Evolutionary conservation across 805 yeast species (phyloP).

Genomic region (Lipomyces chichibuensis): DNA sequence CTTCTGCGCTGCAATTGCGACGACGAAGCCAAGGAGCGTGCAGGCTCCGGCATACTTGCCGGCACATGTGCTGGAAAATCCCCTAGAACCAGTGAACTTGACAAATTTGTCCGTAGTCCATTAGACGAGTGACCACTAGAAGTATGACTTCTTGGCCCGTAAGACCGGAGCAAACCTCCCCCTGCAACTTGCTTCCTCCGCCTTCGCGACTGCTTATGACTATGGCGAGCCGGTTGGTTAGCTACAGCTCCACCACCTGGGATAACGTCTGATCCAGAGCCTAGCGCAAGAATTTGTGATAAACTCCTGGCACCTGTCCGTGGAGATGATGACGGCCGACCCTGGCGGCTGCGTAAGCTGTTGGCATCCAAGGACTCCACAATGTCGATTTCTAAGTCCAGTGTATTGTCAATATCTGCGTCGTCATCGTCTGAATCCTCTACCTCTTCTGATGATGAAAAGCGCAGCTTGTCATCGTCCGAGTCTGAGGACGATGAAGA

Average conservation of each 20-base stretch:
- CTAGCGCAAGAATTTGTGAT: slow-evolving; percentile 17
- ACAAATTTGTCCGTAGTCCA: slow-evolving; percentile 14
- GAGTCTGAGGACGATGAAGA: slow-evolving; percentile 15
- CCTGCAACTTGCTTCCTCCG: slow-evolving; percentile 3
- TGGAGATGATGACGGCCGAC: background rate
- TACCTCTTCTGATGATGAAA: slow-evolving; percentile 7
- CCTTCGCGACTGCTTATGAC: background rate
- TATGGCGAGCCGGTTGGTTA: background rate
- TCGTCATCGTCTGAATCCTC: slow-evolving; percentile 15
- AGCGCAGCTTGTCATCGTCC: slow-evolving; percentile 10
- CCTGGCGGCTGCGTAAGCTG: background rate
- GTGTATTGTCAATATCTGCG: slow-evolving; percentile 14
- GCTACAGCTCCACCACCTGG: slow-evolving; percentile 2
- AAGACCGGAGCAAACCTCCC: background rate
- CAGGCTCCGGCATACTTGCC: background rate
- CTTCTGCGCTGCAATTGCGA: background rate
- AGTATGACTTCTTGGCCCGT: slow-evolving; percentile 15
- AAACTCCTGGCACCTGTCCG: background rate
- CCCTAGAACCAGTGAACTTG: slow-evolving; percentile 12
- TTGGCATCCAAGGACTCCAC: background rate
- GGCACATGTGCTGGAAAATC: background rate
- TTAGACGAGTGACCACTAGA: slow-evolving; percentile 12
- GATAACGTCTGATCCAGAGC: background rate
- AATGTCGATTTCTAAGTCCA: slow-evolving; percentile 1
- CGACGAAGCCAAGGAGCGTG: background rate